These are phyloP conservation scores for Podospora comata DNA, from an alignment of 495 filamentous ascomycete genomes.

Conservation along the genomic window DNA sequence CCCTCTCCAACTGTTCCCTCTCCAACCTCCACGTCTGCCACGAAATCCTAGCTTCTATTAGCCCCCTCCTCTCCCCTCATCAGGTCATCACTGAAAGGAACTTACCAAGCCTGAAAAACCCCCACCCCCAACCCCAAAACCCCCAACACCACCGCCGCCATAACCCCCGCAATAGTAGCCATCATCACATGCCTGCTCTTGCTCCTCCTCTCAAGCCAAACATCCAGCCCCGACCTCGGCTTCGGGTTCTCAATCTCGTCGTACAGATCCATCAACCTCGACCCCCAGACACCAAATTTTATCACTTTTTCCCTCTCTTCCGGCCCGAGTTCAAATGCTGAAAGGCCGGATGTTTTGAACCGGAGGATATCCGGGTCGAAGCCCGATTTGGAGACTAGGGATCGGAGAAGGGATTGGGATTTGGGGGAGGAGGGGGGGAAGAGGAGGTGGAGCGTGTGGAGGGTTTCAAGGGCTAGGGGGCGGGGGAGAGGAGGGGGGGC, in stretches of 20 bases:
- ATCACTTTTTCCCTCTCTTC: constrained; percentile 24
- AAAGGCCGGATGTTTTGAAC: constrained; percentile 8
- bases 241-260: constrained; percentile 41
- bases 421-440: constrained; percentile 34
- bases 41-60: constrained; percentile 12
- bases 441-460: constrained; percentile 37
- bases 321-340: constrained; percentile 2
- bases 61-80: neutral
- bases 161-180: constrained; percentile 37
- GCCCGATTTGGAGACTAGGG: constrained; percentile 30
- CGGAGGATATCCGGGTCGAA: constrained; percentile 32
- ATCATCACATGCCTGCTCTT: constrained; percentile 42
- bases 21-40: constrained; percentile 29
- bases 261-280: constrained; percentile 36
- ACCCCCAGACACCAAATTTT: constrained; percentile 33
- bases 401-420: constrained; percentile 32
- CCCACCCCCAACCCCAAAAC: constrained; percentile 27
- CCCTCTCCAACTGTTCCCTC: neutral
- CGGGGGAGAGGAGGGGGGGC: constrained; percentile 25
- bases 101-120: constrained; percentile 31
- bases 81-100: neutral
- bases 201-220: constrained; percentile 40
- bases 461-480: constrained; percentile 35
- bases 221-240: constrained; percentile 34
- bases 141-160: constrained; percentile 32